Evolutionary conservation across 352 stramenopile genomes (phyloP).

Genomic region (Pseudoperonospora humuli): DNA sequence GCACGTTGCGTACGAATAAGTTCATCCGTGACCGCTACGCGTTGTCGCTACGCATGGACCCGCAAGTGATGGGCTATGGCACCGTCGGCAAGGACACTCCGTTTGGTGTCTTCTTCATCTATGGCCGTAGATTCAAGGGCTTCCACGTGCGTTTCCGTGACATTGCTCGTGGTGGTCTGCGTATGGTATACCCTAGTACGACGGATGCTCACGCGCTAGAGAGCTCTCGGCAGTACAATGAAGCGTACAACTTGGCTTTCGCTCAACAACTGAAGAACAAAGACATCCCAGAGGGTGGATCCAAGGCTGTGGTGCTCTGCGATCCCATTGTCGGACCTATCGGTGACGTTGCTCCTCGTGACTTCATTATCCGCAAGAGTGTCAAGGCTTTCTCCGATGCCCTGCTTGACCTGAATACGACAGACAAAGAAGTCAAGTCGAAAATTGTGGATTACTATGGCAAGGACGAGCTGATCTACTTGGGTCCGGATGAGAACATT

Average conservation of each 20-base stretch:
- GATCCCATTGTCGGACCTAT: constrained; percentile 65
- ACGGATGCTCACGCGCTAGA: constrained; percentile 52
- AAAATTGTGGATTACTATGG: constrained; percentile 78
- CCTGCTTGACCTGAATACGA: constrained; percentile 73
- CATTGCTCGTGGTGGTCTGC: constrained; percentile 69
- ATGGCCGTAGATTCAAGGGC: constrained; percentile 93
- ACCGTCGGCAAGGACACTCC: constrained; percentile 85
- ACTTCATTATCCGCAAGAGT: constrained; percentile 92
- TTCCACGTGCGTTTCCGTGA: constrained; percentile 84
- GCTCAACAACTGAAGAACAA: constrained; percentile 87
- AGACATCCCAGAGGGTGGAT: constrained; percentile 78
- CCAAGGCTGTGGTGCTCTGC: constrained; percentile 76
- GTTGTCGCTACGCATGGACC: constrained; percentile 69
- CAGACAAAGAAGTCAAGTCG: constrained; percentile 53
- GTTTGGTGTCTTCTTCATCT: constrained; percentile 95
- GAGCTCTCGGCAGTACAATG: constrained; percentile 73
- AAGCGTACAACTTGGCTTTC: constrained; percentile 80
- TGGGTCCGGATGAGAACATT: constrained; percentile 80
- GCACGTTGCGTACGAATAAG: constrained; percentile 78
- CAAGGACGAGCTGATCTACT: constrained; percentile 79
- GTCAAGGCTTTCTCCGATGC: constrained; percentile 95
- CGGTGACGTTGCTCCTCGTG: constrained; percentile 65
- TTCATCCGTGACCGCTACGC: constrained; percentile 78
- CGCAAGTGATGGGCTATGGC: constrained; percentile 71
- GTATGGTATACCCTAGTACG: constrained; percentile 68